Evolutionary conservation across 176 grass and related monocot genomes (phyloP), one percentile per base, ranked within the genome.

Genomic region (Carex parvula): DNA sequence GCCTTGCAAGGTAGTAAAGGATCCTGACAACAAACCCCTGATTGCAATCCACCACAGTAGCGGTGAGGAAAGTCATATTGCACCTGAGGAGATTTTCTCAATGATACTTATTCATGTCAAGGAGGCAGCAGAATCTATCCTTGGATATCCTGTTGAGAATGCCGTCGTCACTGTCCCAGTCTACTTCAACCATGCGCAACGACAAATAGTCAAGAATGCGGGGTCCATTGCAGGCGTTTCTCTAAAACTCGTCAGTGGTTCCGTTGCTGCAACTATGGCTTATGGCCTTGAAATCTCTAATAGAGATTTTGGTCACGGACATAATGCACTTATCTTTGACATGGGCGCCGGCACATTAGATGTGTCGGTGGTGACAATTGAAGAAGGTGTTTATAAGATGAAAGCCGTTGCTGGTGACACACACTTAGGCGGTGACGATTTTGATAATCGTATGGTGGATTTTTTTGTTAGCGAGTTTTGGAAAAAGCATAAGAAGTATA

Each of bases 341-440:
- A 41, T 82, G 21, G 80, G 80, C 1, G 80, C 58, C 1, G 61
- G 80, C 11, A 64, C 80, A 50, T 67, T 65, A 52, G 63, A 82
- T 82, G 80, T 82, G 17, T 82, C 80, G 0, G 80, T 82, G 21
- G 59, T 82, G 60, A 82, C 57, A 2, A 64, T 24, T 50, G 60
- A 82, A 42, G 44, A 82, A 29, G 80, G 80, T 54, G 80, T 82
- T 65, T 82, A 64, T 67, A 50, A 65, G 9, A 61, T 82, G 57
- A 82, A 82, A 82, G 41, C 60, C n/a, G 80, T 64, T 48, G 41
- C 35, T 67, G 80, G 80, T 22, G 80, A 82, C 63, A 50, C 37
- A 7, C 80, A 82, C 21, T 52, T 82, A 82, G 80, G 80, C 29
- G 80, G 80, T 32, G 80, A 82, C 60, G 80, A 82, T 82, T 66